Percentiles rank a stretch among this genome's conserved stretches.
Conservation (phyloP, 2,329 filamentous ascomycete genomes). For the Phoma sp. region DNA sequence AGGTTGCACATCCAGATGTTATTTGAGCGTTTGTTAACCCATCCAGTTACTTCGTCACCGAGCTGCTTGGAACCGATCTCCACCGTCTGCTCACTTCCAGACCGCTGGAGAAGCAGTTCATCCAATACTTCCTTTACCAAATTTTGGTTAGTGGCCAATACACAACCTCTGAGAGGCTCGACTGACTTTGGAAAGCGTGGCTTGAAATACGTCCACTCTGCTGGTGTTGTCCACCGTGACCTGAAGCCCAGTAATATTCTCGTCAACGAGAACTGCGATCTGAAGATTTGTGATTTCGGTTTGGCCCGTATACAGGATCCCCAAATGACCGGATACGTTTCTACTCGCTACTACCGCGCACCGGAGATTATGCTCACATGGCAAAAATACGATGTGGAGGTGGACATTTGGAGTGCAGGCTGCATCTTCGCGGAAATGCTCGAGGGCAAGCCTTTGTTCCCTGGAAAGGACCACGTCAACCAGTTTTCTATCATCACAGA, state of each 20-base stretch:
- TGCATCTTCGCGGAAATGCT: conserved; percentile 99
- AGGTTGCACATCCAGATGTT: conserved; percentile 47
- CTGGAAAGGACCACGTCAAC: conserved; percentile 98
- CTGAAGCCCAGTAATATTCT: conserved; percentile 99
- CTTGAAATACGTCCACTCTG: conserved; percentile 98
- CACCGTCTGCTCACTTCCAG: conserved; percentile 94
- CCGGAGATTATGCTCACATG: conserved; percentile 99
- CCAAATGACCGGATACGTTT: conserved; percentile 99
- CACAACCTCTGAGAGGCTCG: conserved; percentile 64
- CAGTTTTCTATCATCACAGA: conserved; percentile 99
- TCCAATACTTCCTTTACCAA: conserved; percentile 99
- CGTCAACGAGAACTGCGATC: conserved; percentile 98
- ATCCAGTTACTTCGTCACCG: conserved; percentile 92
- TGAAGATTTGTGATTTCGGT: conserved; percentile 99
- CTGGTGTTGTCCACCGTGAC: conserved; percentile 96
- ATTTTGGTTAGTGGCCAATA: conserved; percentile 75
- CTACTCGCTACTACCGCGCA: conserved; percentile 96
- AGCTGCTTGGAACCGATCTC: conserved; percentile 94
- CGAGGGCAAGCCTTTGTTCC: conserved; percentile 96
- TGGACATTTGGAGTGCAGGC: conserved; percentile 98
- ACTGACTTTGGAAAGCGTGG: conserved; percentile 71
- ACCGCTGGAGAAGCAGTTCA: conserved; percentile 98
- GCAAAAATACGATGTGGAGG: conserved; percentile 99
- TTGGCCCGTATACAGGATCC: conserved; percentile 97
- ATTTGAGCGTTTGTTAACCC: conserved; percentile 25